Evolutionary conservation across 148 eudicot species (phyloP).

Genomic region (Talinum fruticosum): DNA sequence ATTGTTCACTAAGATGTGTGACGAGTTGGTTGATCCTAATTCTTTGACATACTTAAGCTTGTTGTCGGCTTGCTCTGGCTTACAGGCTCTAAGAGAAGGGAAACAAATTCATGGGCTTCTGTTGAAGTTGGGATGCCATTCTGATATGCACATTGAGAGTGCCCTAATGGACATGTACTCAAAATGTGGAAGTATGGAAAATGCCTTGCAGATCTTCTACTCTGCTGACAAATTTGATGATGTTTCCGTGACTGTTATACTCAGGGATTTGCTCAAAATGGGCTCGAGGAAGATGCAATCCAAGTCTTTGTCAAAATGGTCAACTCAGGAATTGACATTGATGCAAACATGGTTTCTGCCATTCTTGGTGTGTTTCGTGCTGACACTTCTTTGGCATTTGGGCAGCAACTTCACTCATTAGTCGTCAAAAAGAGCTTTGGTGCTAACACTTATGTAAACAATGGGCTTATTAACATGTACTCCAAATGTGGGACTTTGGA

Average conservation of each 20-base stretch:
- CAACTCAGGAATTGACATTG: slow-evolving; percentile 49
- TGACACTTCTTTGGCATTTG: slow-evolving; percentile 60
- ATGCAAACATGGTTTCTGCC: slow-evolving; percentile 74
- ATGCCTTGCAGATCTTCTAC: slow-evolving; percentile 59
- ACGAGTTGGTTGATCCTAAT: slow-evolving; percentile 56
- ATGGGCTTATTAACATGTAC: slow-evolving; percentile 91
- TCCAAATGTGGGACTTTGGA: slow-evolving; percentile 76
- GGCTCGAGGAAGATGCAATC: slow-evolving; percentile 69
- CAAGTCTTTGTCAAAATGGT: slow-evolving; percentile 59
- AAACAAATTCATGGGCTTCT: slow-evolving; percentile 25
- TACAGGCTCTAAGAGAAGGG: slow-evolving; percentile 59
- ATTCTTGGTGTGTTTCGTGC: slow-evolving; percentile 74
- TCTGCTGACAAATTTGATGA: slow-evolving; percentile 59
- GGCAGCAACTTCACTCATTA: slow-evolving; percentile 68
- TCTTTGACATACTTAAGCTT: slow-evolving; percentile 61
- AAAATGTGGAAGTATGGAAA: slow-evolving; percentile 61
- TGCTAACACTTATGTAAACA: slow-evolving; percentile 54
- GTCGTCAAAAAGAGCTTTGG: slow-evolving; percentile 50
- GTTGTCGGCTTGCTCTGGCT: slow-evolving; percentile 71
- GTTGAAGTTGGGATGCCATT: slow-evolving; percentile 58
- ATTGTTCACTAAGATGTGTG: slow-evolving; percentile 49
- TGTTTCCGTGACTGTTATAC: slow-evolving; percentile 69
- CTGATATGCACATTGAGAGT: slow-evolving; percentile 70
- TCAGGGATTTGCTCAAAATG: slow-evolving; percentile 82
- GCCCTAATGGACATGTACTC: slow-evolving; percentile 94